A percentile compares a stretch with the other conserved stretches of the same genome.
Conservation (phyloP, 2,329 filamentous ascomycete genomes). For the Epichloe sp. region DNA sequence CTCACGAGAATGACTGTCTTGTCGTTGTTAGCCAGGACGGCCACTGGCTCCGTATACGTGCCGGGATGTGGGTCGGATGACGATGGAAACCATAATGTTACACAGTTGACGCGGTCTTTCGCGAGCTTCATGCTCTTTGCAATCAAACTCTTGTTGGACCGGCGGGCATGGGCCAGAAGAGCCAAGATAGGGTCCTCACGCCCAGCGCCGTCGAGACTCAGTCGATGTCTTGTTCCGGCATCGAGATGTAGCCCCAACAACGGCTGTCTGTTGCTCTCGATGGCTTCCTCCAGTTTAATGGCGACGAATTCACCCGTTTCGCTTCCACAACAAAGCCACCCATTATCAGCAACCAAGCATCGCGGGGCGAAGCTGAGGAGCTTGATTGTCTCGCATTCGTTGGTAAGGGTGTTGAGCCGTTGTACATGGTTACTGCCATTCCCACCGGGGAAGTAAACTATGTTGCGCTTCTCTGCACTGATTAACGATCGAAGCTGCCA, state of each 20-base stretch:
- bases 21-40: slow-evolving; percentile 80
- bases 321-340: slow-evolving; percentile 85
- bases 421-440: slow-evolving; percentile 52
- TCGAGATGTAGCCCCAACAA: slow-evolving; percentile 11
- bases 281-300: slow-evolving; percentile 45
- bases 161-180: slow-evolving; percentile 25
- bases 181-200: slow-evolving; percentile 21
- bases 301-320: slow-evolving; percentile 79
- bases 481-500: slow-evolving; percentile 87
- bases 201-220: slow-evolving; percentile 22
- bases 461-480: slow-evolving; percentile 61
- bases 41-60: slow-evolving; percentile 43
- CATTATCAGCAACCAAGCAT: slow-evolving; percentile 74
- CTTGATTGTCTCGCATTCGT: slow-evolving; percentile 60
- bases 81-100: slow-evolving; percentile 49
- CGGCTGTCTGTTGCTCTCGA: slow-evolving; percentile 15
- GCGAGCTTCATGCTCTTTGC: slow-evolving; percentile 42
- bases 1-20: slow-evolving; percentile 76
- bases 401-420: slow-evolving; percentile 53
- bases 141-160: slow-evolving; percentile 30
- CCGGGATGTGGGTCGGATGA: slow-evolving; percentile 16
- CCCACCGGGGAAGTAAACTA: slow-evolving; percentile 76
- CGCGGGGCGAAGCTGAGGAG: slow-evolving; percentile 61
- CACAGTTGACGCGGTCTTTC: slow-evolving; percentile 50
- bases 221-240: slow-evolving; percentile 10